Conservation (phyloP, 106 monocot species). For the Dendrobium nobile region DNA sequence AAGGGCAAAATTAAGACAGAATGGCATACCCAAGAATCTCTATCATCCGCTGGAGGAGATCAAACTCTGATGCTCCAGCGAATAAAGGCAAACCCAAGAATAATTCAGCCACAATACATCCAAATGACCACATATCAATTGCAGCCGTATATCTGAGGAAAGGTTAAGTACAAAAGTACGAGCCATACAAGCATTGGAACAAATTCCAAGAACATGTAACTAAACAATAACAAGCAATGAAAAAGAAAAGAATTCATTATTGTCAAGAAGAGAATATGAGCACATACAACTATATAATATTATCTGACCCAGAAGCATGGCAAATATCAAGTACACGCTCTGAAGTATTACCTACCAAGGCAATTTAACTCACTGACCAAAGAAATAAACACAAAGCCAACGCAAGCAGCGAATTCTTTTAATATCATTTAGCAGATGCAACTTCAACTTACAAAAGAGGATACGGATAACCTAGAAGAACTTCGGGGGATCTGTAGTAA, state of each 20-base stretch:
- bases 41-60: conserved; percentile 86
- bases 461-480: conserved; percentile 97
- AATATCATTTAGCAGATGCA: background rate
- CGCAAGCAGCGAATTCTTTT: background rate
- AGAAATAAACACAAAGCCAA: background rate
- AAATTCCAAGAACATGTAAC: background rate
- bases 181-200: background rate
- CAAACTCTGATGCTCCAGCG: conserved; percentile 92
- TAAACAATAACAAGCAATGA: background rate
- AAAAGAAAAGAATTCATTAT: background rate
- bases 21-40: conserved; percentile 63
- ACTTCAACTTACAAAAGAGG: conserved; percentile 28
- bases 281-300: background rate
- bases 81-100: conserved; percentile 95
- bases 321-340: background rate
- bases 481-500: conserved; percentile 96
- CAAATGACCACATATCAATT: conserved; percentile 99
- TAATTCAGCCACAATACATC: conserved; percentile 88
- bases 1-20: background rate
- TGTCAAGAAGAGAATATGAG: background rate
- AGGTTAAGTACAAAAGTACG: conserved; percentile 34
- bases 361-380: background rate
- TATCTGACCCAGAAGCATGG: background rate
- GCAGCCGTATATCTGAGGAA: conserved; percentile 81
- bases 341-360: background rate